These are phyloP conservation scores for Skeletonema marinoi DNA, from an alignment of 108 stramenopile genomes.

Conservation along the genomic window DNA sequence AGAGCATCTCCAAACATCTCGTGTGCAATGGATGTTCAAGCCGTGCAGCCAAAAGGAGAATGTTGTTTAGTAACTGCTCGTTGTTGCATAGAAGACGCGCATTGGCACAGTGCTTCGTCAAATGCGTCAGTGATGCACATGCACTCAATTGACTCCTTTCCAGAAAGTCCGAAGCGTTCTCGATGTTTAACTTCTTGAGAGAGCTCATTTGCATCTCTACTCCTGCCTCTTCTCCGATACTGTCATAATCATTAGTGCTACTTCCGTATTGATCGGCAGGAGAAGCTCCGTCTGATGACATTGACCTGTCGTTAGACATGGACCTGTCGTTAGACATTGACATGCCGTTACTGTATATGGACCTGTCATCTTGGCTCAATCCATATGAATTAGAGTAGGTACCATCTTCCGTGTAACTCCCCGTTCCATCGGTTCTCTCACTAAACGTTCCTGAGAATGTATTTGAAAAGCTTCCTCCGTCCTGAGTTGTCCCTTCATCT, in stretches of 20 bases:
- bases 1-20: slow-evolving; percentile 85
- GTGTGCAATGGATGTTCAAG: slow-evolving; percentile 71
- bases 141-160: slow-evolving; percentile 66
- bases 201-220: slow-evolving; percentile 48
- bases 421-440: slow-evolving; percentile 6
- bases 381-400: slow-evolving; percentile 9
- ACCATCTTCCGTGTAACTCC: slow-evolving; percentile 32
- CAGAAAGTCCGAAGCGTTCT: slow-evolving; percentile 44
- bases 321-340: no score
- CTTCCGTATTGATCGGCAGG: not conserved
- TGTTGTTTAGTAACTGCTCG: slow-evolving; percentile 43
- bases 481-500: slow-evolving; percentile 13
- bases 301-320: not conserved
- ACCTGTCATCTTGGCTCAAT: not conserved
- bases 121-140: slow-evolving; percentile 79
- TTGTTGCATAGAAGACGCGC: slow-evolving; percentile 53
- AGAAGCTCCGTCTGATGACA: not conserved
- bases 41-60: slow-evolving; percentile 50
- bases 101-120: slow-evolving; percentile 80
- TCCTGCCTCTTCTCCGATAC: slow-evolving; percentile 37
- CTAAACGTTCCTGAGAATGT: slow-evolving; percentile 39
- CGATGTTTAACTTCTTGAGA: slow-evolving; percentile 52
- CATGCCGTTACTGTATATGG: not conserved
- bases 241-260: slow-evolving; percentile 12
- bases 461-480: slow-evolving; percentile 26